These are phyloP conservation scores for Leccinum sublutescens DNA, from an alignment of 768 basidiomycete genomes.

Conservation along the genomic window DNA sequence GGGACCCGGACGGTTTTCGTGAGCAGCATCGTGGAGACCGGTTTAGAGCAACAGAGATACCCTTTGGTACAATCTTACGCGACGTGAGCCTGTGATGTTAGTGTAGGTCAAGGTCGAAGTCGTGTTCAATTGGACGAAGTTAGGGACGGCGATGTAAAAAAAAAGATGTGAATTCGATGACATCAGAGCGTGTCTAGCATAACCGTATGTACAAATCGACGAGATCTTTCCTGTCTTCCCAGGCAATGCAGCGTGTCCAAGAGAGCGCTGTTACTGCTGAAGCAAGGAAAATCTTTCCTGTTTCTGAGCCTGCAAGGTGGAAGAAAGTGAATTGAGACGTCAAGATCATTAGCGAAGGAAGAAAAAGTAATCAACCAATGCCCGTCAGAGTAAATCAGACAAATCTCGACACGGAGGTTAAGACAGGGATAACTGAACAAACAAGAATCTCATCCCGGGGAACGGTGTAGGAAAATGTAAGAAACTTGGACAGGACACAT, in stretches of 20 bases:
- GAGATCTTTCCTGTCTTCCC: neutral
- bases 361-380: neutral
- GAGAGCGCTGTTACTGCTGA: neutral
- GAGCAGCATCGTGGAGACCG: too few relatives aligned
- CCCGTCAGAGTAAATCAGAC: neutral
- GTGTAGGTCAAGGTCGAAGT: neutral
- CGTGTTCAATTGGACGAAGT: neutral
- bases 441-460: constrained; percentile 19
- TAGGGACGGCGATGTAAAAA: neutral
- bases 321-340: neutral
- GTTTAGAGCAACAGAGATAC: neutral
- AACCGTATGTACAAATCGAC: neutral
- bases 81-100: neutral
- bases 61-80: neutral
- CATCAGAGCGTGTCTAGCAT: neutral
- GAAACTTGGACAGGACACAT: neutral
- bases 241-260: neutral
- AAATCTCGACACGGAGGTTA: constrained; percentile 27
- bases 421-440: constrained; percentile 34
- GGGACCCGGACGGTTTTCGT: too few relatives aligned
- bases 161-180: too few relatives aligned
- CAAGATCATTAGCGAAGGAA: neutral
- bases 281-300: neutral
- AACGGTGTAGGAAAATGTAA: neutral
- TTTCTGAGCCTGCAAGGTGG: neutral